These are phyloP conservation scores for Yamadazyma siamensis DNA, from an alignment of 1,139 yeast genomes.

Conservation along the genomic window DNA sequence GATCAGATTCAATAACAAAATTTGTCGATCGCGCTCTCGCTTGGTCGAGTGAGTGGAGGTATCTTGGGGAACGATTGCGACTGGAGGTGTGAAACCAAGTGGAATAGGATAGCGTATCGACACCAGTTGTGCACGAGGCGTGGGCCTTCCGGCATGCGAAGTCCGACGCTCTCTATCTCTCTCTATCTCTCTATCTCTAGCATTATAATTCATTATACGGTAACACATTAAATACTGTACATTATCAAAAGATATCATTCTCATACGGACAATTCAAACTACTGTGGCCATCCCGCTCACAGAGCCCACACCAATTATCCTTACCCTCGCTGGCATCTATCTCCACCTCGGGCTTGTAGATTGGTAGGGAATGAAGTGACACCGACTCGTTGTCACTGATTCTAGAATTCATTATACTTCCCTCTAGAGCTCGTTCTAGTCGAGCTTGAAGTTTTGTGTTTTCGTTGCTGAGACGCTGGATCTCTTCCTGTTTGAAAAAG, in stretches of 20 bases:
- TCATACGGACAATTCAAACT: conserved; percentile 87
- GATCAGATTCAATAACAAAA: too few relatives aligned
- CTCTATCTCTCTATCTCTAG: too few relatives aligned
- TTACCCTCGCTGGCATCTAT: conserved; percentile 75
- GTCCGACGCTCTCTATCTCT: too few relatives aligned
- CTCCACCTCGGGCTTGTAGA: conserved; percentile 47
- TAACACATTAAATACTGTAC: too few relatives aligned
- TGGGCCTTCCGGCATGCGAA: too few relatives aligned
- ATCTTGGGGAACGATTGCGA: too few relatives aligned
- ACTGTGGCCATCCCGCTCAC: conserved; percentile 87
- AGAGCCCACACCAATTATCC: conserved; percentile 83
- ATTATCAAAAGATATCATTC: conserved; percentile 45
- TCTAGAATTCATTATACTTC: conserved; percentile 8
- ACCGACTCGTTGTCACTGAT: conserved; percentile 11
- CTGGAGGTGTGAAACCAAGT: too few relatives aligned
- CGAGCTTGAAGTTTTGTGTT: conserved; percentile 18
- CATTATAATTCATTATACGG: too few relatives aligned
- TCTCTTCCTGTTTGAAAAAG: conserved; percentile 25
- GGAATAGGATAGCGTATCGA: too few relatives aligned
- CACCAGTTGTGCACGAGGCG: too few relatives aligned
- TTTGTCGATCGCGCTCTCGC: too few relatives aligned
- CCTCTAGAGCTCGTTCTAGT: conserved; percentile 14
- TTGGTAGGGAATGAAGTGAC: conserved; percentile 33
- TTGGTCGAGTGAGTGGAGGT: too few relatives aligned
- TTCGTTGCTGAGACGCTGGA: conserved; percentile 20